Conservation (phyloP, 345 rosid species). For the Limnanthes douglasii region DNA sequence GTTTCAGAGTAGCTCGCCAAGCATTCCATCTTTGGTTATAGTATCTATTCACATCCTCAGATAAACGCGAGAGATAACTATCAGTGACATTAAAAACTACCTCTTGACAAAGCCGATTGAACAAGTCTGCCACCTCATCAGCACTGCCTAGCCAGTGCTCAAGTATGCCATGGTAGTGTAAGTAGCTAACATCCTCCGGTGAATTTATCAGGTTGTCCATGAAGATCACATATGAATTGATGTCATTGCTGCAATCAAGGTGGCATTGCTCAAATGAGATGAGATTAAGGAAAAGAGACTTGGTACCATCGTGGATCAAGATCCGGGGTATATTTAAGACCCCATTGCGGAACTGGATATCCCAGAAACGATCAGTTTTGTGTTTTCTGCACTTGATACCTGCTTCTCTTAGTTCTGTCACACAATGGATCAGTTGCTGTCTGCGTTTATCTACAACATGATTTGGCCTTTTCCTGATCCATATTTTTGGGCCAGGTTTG, state of each 20-base stretch:
- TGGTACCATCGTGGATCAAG: constrained; percentile 80
- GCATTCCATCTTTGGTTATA: constrained; percentile 77
- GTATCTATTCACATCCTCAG: constrained; percentile 46
- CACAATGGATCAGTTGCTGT: constrained; percentile 68
- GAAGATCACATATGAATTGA: constrained; percentile 72
- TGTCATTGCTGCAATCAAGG: constrained; percentile 55
- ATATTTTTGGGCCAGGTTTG: constrained; percentile 24
- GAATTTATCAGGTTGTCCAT: constrained; percentile 89
- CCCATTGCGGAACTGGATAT: constrained; percentile 61
- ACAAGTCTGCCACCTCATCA: constrained; percentile 69
- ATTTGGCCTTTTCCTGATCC: constrained; percentile 47
- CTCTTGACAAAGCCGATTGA: constrained; percentile 76
- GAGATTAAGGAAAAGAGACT: constrained; percentile 73
- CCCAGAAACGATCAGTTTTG: constrained; percentile 85
- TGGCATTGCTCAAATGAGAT: constrained; percentile 83
- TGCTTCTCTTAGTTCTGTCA: constrained; percentile 55
- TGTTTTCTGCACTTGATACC: constrained; percentile 63
- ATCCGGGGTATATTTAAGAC: constrained; percentile 55
- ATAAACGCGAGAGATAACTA: constrained; percentile 50
- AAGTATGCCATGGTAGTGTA: constrained; percentile 55
- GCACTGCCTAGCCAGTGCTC: constrained; percentile 93
- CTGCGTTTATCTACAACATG: constrained; percentile 73
- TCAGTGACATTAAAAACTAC: constrained; percentile 65
- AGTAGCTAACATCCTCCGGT: constrained; percentile 59
- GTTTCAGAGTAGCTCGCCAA: constrained; percentile 67